Percentiles rank a stretch among this genome's conserved stretches.
These are phyloP conservation scores for Cordyceps cateniannulata DNA, from an alignment of 2,329 filamentous ascomycete genomes.

Conservation along the genomic window DNA sequence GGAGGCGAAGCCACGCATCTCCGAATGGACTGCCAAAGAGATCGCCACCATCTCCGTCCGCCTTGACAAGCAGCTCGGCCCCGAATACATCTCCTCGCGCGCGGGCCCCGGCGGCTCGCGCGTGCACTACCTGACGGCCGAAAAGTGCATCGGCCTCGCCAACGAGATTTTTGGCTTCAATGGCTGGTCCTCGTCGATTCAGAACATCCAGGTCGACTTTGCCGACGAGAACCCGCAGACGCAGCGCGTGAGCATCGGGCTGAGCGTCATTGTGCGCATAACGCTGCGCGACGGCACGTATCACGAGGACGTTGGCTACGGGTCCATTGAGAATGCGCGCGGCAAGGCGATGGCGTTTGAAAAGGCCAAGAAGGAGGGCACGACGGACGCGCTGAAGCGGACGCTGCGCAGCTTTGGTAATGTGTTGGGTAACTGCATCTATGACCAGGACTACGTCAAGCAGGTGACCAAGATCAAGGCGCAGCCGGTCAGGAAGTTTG, in stretches of 20 bases:
- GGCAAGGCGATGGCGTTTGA: conserved; percentile 94
- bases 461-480: conserved; percentile 89
- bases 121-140: conserved; percentile 90
- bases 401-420: conserved; percentile 90
- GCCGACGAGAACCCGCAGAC: conserved; percentile 79
- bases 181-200: conserved; percentile 94
- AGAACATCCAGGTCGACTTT: conserved; percentile 91
- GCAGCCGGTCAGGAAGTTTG: conserved; percentile 63
- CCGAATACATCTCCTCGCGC: conserved; percentile 88
- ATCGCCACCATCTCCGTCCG: conserved; percentile 82
- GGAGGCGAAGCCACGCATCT: conserved; percentile 60
- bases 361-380: conserved; percentile 97
- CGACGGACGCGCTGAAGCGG: conserved; percentile 88
- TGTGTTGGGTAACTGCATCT: conserved; percentile 95
- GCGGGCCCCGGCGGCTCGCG: conserved; percentile 76
- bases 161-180: conserved; percentile 97
- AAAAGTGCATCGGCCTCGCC: conserved; percentile 91
- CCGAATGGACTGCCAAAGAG: conserved; percentile 80
- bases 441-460: conserved; percentile 88
- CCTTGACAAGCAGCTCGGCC: conserved; percentile 87
- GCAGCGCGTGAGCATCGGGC: conserved; percentile 72
- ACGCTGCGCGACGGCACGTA: conserved; percentile 91
- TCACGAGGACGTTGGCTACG: conserved; percentile 96
- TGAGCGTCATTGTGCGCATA: conserved; percentile 86
- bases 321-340: conserved; percentile 92